phyloP scores from a whole-genome alignment of 345 rosid species.

The Jatropha curcas region DNA sequence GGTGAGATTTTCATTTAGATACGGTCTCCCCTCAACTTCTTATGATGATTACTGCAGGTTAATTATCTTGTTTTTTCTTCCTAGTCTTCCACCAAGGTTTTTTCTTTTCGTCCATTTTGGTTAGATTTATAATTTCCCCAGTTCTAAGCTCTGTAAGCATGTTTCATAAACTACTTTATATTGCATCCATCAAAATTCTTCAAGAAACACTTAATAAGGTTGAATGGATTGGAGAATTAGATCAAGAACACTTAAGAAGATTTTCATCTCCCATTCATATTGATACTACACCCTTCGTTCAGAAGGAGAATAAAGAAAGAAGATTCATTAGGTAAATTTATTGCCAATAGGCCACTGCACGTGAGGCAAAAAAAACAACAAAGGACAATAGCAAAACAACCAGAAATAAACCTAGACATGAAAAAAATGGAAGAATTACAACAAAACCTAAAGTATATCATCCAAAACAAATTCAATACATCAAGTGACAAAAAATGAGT shows the following conservation, averaged over 20 bases:
- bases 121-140: background rate
- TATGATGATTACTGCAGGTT: background rate
- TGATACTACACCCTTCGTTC: too few relatives aligned
- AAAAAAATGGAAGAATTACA: conserved; percentile 2
- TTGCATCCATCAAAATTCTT: background rate
- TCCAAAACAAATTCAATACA: conserved; percentile 10
- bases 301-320: too few relatives aligned
- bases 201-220: too few relatives aligned
- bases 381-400: background rate
- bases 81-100: too few relatives aligned
- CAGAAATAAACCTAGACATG: background rate
- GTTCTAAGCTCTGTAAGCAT: background rate
- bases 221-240: background rate
- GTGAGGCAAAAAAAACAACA: background rate
- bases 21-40: background rate
- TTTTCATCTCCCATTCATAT: too few relatives aligned
- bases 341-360: background rate
- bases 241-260: too few relatives aligned
- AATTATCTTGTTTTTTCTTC: background rate
- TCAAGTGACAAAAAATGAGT: conserved; percentile 11
- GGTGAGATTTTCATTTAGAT: conserved; percentile 8
- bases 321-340: too few relatives aligned
- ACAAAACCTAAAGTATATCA: background rate
- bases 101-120: background rate
- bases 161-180: background rate